Conservation (phyloP, 768 basidiomycete genomes). For the Nidula microcarpa region DNA sequence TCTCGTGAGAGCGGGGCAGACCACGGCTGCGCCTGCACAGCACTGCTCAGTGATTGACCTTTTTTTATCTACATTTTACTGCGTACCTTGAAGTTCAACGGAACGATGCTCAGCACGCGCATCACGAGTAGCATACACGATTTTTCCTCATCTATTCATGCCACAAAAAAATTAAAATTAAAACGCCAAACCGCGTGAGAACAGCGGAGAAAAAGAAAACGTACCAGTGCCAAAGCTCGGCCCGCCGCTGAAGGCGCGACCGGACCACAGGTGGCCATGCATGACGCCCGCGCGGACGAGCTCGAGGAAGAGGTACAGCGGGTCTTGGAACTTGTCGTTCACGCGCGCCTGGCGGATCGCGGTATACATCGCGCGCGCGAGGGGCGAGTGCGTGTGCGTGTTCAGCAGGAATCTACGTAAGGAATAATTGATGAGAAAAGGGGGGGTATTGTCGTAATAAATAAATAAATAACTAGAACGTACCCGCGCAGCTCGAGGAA, state of each 20-base stretch:
- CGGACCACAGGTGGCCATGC: slow-evolving; percentile 91
- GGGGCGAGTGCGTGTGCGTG: slow-evolving; percentile 82
- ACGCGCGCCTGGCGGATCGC: slow-evolving; percentile 75
- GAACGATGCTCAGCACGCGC: slow-evolving; percentile 94
- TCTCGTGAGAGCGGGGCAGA: slow-evolving; percentile 95
- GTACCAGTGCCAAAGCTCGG: slow-evolving; percentile 91
- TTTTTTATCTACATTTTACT: too few relatives aligned
- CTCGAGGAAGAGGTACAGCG: slow-evolving; percentile 92
- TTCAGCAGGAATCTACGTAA: slow-evolving; percentile 77
- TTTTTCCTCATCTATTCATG: slow-evolving; percentile 79
- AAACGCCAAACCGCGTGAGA: not conserved
- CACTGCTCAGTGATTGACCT: too few relatives aligned
- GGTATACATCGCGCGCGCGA: slow-evolving; percentile 88
- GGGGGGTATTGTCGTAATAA: not conserved
- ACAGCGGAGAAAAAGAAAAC: slow-evolving; percentile 20
- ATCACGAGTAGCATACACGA: slow-evolving; percentile 93
- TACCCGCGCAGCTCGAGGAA: slow-evolving; percentile 96
- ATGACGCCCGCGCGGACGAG: slow-evolving; percentile 95
- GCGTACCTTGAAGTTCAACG: slow-evolving; percentile 87
- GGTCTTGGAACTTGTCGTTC: slow-evolving; percentile 99
- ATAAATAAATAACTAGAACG: slow-evolving; percentile 23
- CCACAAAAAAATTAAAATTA: not conserved
- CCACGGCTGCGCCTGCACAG: slow-evolving; percentile 78
- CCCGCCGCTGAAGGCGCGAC: slow-evolving; percentile 86
- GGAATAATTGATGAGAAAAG: slow-evolving; percentile 3